A percentile compares a stretch with the other conserved stretches of the same genome.
These are phyloP conservation scores for Chaetomiaceae sp. DNA, from an alignment of 2,329 filamentous ascomycete genomes.

Conservation along the genomic window DNA sequence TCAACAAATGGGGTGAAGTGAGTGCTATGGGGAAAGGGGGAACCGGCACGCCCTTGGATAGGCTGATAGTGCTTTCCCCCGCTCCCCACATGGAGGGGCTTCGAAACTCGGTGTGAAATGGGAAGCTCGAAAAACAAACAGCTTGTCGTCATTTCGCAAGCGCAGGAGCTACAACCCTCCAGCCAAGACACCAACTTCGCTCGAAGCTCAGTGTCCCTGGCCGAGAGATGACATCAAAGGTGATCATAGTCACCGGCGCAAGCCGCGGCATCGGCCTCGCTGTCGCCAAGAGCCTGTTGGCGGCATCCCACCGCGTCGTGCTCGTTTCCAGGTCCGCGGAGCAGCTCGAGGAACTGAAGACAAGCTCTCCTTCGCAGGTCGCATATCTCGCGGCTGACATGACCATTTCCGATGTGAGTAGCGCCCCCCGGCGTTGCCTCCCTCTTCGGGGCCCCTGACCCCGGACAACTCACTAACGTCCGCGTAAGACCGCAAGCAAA, in stretches of 20 bases:
- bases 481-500: conserved; percentile 46
- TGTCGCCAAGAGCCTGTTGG: conserved; percentile 46
- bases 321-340: conserved; percentile 49
- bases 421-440: not conserved
- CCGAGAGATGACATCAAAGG: conserved; percentile 44
- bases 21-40: not conserved
- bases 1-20: not conserved
- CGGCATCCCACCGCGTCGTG: conserved; percentile 51
- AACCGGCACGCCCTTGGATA: not conserved
- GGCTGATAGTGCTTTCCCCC: conserved; percentile 10
- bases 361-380: conserved; percentile 46
- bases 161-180: not conserved
- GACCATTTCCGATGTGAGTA: conserved; percentile 41
- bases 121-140: not conserved
- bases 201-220: not conserved
- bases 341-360: conserved; percentile 45
- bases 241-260: conserved; percentile 63
- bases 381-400: conserved; percentile 53
- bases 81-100: conserved; percentile 15
- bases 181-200: conserved; percentile 2
- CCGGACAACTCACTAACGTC: not conserved
- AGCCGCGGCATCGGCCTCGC: conserved; percentile 58
- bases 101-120: conserved; percentile 2
- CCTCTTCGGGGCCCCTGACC: not conserved
- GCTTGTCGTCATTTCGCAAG: not conserved